phyloP scores from a whole-genome alignment of 108 stramenopile genomes.

The Bacterosira constricta region DNA sequence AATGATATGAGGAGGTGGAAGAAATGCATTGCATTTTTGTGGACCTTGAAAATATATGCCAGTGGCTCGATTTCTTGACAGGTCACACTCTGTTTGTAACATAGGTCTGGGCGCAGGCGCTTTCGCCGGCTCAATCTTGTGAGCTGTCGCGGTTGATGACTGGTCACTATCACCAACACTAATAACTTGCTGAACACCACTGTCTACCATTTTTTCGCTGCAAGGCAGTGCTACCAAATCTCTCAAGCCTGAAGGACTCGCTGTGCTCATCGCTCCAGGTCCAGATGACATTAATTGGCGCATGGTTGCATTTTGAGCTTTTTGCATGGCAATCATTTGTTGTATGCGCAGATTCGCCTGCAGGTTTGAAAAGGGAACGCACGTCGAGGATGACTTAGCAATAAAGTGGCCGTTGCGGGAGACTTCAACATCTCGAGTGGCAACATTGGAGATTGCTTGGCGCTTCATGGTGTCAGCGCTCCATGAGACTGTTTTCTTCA shows the following conservation, averaged over 20 bases:
- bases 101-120: too few relatives aligned
- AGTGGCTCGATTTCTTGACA: too few relatives aligned
- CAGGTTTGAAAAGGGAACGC: neutral
- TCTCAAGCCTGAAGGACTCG: constrained; percentile 17
- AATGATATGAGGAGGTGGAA: too few relatives aligned
- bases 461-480: constrained; percentile 18
- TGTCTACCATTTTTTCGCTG: neutral
- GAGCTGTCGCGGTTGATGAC: too few relatives aligned
- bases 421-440: neutral
- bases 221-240: constrained; percentile 7
- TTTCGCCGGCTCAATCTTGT: too few relatives aligned
- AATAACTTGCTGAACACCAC: too few relatives aligned
- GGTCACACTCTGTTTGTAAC: too few relatives aligned
- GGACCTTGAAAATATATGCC: too few relatives aligned
- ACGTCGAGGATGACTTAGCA: neutral
- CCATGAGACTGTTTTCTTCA: constrained; percentile 37
- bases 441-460: neutral
- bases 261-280: constrained; percentile 2
- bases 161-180: too few relatives aligned
- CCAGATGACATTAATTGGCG: constrained; percentile 23
- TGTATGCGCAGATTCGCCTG: constrained; percentile 23
- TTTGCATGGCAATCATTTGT: constrained; percentile 38
- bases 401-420: neutral
- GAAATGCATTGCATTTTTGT: too few relatives aligned
- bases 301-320: constrained; percentile 36